These are phyloP conservation scores for Yarrowia sp. DNA, from an alignment of 805 yeast genomes.

Conservation along the genomic window DNA sequence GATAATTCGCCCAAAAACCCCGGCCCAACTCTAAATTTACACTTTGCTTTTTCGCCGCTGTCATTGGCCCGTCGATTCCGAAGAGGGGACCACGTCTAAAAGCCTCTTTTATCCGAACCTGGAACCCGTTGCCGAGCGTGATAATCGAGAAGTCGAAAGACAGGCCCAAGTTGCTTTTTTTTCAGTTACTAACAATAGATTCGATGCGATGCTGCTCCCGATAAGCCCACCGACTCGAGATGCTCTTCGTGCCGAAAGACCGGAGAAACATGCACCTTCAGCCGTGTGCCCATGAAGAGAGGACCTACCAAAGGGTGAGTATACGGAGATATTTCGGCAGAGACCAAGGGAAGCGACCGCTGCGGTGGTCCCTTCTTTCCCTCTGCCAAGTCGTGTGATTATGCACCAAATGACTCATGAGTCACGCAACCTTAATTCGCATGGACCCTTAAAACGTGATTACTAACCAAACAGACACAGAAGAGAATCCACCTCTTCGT, in stretches of 20 bases:
- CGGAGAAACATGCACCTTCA: slow-evolving; percentile 61
- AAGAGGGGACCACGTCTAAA: slow-evolving; percentile 29
- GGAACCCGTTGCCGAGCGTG: slow-evolving; percentile 37
- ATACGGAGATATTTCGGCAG: slow-evolving; percentile 11
- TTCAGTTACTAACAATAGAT: slow-evolving; percentile 45
- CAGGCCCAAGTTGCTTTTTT: no score
- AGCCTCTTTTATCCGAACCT: slow-evolving; percentile 36
- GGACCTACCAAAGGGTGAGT: slow-evolving; percentile 64
- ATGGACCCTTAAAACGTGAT: not conserved
- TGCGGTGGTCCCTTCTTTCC: not conserved
- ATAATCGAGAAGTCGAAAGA: not conserved
- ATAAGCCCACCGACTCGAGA: slow-evolving; percentile 44
- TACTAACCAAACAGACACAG: slow-evolving; percentile 31
- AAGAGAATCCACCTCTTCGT: slow-evolving; percentile 31
- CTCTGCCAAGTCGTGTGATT: slow-evolving; percentile 8
- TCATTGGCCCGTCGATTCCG: slow-evolving; percentile 29
- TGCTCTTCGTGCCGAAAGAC: slow-evolving; percentile 63
- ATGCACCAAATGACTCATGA: slow-evolving; percentile 24
- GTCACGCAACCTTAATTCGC: not conserved
- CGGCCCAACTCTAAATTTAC: slow-evolving; percentile 12
- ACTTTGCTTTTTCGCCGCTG: slow-evolving; percentile 10
- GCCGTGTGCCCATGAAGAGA: slow-evolving; percentile 64
- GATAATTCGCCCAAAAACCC: slow-evolving; percentile 32
- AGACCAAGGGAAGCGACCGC: no score
- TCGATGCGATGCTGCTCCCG: slow-evolving; percentile 52